Base-by-base conservation (phyloP, 2,329 filamentous ascomycete species). In the Sordariomycetes sp. region DNA sequence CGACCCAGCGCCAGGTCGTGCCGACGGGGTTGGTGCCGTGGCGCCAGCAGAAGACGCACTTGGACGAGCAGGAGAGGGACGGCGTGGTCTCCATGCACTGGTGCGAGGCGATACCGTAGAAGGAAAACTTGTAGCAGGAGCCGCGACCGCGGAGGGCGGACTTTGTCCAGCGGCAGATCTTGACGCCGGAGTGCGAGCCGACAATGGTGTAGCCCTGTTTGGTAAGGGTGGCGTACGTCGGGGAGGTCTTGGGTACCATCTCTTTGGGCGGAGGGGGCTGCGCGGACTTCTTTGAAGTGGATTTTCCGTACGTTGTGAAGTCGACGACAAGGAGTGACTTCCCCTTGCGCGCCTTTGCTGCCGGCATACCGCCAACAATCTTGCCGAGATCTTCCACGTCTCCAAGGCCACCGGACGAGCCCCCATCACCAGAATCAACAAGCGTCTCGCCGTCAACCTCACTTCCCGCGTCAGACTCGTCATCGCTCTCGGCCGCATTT, bases 141-240 rank as follows among this genome's bases (percentile, higher is more conserved):
- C 93, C 94, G 48, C 93, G 87, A 14, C 93, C 93, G 46, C 93
- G 89, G 1, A 97, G 84, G 11, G 93, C 93, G 1, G 92, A 97
- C 73, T 99, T 99, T 11, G 94, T 97, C 93, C 93, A 99, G 35
- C 94, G 89, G 69, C 93, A 99, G 66, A 97, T 96, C 73, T 97
- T 97, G 63, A 97, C 93, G 34, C 93, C 93, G 0, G 90, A 96
- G 73, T 97, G 94, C 0, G 90, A 93, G 57, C 94, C 94, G 43
- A 99, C 88, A 60, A 97, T 97, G 1, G 89, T 87, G 70, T 97
- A 97, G 28, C 93, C 93, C 77, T 99, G 93, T 70, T 97, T 99
- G 1, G 93, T 97, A 51, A 97, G 81, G 20, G 93, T 83, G 14
- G 85, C 80, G 67, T 96, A 91, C 0, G 94, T 97, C 0, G 94